Conservation (phyloP, 805 yeast species). For the Metschnikowia continentalis region DNA sequence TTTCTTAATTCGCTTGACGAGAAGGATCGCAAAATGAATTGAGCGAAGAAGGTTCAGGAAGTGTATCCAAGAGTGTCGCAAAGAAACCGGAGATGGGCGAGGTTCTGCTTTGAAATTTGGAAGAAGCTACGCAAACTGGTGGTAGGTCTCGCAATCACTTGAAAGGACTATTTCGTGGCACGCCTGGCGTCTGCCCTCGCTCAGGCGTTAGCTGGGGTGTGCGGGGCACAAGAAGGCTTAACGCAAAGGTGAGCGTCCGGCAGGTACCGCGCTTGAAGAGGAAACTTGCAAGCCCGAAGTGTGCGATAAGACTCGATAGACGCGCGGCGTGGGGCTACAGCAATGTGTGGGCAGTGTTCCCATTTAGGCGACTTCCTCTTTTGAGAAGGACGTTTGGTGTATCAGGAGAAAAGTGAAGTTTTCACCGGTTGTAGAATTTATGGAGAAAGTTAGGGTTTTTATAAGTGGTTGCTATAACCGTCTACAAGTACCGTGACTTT, state of each 20-base stretch:
- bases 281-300: neutral
- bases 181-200: conserved; percentile 1
- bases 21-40: neutral
- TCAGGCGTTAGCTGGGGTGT: conserved; percentile 1
- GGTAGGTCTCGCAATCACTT: neutral
- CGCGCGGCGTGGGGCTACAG: neutral
- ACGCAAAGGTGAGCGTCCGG: conserved; percentile 1
- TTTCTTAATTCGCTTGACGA: neutral
- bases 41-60: neutral
- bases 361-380: neutral
- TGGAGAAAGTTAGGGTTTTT: too few relatives aligned
- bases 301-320: conserved; percentile 3
- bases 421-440: too few relatives aligned
- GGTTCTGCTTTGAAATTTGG: neutral
- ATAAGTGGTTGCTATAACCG: neutral
- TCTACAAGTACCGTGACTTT: neutral
- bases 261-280: neutral
- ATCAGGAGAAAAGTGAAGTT: neutral
- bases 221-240: conserved; percentile 1
- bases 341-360: neutral
- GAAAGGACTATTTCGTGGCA: neutral
- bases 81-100: neutral
- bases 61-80: neutral
- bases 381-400: too few relatives aligned
- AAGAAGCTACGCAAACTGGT: neutral